Percentiles rank a stretch among this genome's conserved stretches.
These are phyloP conservation scores for Aspergillus fructus DNA, from an alignment of 2,329 filamentous ascomycete species.

Conservation along the genomic window DNA sequence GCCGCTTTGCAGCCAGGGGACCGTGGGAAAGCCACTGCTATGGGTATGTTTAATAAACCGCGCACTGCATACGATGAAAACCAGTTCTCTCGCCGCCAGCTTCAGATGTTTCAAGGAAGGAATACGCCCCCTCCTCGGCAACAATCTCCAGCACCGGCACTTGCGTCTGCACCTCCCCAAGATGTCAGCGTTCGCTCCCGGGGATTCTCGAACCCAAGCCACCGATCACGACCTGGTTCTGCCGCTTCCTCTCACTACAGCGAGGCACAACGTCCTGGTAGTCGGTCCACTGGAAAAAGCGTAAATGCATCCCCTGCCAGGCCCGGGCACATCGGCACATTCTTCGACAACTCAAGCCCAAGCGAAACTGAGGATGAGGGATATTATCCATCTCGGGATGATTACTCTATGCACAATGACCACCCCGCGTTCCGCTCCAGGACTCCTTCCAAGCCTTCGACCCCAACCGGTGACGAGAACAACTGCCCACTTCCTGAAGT, in stretches of 20 bases:
- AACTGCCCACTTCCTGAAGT: constrained; percentile 34
- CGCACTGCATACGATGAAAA: constrained; percentile 76
- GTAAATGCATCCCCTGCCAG: constrained; percentile 30
- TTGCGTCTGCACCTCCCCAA: constrained; percentile 11
- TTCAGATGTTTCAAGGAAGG: constrained; percentile 74
- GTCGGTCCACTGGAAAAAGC: constrained; percentile 26
- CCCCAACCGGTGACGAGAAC: constrained; percentile 26
- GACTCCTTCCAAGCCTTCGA: constrained; percentile 32
- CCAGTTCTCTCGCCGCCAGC: constrained; percentile 77
- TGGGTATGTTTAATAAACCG: constrained; percentile 71
- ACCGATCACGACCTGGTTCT: constrained; percentile 38
- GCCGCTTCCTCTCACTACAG: constrained; percentile 38
- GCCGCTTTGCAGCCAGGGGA: constrained; percentile 72
- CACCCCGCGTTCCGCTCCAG: constrained; percentile 39
- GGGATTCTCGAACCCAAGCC: constrained; percentile 39
- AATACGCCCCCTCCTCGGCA: constrained; percentile 56
- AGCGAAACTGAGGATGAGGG: constrained; percentile 42
- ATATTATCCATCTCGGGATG: constrained; percentile 25
- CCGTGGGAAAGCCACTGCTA: constrained; percentile 75
- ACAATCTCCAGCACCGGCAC: constrained; percentile 22
- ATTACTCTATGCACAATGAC: constrained; percentile 32
- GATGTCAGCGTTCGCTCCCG: constrained; percentile 28
- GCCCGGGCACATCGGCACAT: constrained; percentile 26
- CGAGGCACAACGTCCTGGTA: constrained; percentile 26
- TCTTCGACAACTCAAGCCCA: constrained; percentile 36